Percentiles rank a stretch among this genome's conserved stretches.
These are phyloP conservation scores for Candida dubliniensis DNA, from an alignment of 1,139 yeast genomes.

Conservation along the genomic window DNA sequence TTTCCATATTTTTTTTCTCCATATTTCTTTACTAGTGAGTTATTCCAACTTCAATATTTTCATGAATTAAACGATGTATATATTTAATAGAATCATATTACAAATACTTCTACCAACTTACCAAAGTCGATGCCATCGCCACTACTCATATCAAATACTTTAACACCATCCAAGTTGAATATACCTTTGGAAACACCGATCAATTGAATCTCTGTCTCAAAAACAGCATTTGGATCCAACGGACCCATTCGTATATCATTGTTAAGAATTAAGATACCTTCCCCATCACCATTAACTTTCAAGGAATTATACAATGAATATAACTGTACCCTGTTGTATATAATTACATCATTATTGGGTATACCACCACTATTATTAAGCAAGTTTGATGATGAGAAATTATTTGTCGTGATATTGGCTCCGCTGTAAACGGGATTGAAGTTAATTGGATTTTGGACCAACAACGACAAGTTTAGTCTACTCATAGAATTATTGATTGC, in stretches of 20 bases:
- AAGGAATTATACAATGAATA: constrained; percentile 35
- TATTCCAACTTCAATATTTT: too few relatives aligned
- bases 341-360: constrained; percentile 15
- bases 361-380: constrained; percentile 4
- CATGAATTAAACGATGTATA: too few relatives aligned
- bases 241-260: constrained; percentile 69
- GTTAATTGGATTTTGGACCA: constrained; percentile 32
- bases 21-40: background rate
- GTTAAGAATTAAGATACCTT: constrained; percentile 58
- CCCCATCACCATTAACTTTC: constrained; percentile 29
- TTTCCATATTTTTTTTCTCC: constrained; percentile 5
- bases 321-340: constrained; percentile 28
- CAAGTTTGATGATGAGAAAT: constrained; percentile 11
- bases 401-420: constrained; percentile 11
- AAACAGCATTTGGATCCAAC: constrained; percentile 60
- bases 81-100: constrained; percentile 24
- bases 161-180: constrained; percentile 63
- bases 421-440: constrained; percentile 20
- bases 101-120: constrained; percentile 67
- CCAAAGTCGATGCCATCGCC: constrained; percentile 79
- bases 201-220: constrained; percentile 61
- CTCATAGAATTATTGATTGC: constrained; percentile 59
- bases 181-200: constrained; percentile 68
- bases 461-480: constrained; percentile 45
- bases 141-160: constrained; percentile 58